A percentile compares a stretch with the other conserved stretches of the same genome.
Conservation (phyloP, 108 stramenopile species). For the Discostella stelligeroides region DNA sequence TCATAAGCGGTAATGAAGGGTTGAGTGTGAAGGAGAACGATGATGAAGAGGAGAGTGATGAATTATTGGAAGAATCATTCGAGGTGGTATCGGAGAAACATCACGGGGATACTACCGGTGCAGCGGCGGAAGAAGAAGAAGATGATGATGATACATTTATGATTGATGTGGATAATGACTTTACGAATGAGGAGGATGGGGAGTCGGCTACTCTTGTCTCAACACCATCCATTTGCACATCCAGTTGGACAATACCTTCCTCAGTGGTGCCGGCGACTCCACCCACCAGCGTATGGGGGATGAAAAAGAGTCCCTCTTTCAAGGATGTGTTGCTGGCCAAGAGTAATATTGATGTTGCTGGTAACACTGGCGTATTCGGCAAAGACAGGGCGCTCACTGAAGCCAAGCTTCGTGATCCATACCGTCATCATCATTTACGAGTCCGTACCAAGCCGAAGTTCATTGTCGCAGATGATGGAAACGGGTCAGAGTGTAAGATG, state of each 20-base stretch:
- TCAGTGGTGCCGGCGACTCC: slow-evolving; percentile 4
- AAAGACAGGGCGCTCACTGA: slow-evolving; percentile 27
- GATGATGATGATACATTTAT: slow-evolving; percentile 19
- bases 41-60: slow-evolving; percentile 13
- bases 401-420: slow-evolving; percentile 41
- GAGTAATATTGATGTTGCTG: slow-evolving; percentile 6
- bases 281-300: slow-evolving; percentile 19
- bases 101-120: background rate
- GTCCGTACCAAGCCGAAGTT: slow-evolving; percentile 51
- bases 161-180: slow-evolving; percentile 29
- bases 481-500: slow-evolving; percentile 7
- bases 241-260: slow-evolving; percentile 39
- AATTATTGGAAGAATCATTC: slow-evolving; percentile 27
- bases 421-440: slow-evolving; percentile 38
- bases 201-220: slow-evolving; percentile 22
- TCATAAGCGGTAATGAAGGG: background rate
- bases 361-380: slow-evolving; percentile 12
- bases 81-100: slow-evolving; percentile 20
- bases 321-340: slow-evolving; percentile 29
- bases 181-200: slow-evolving; percentile 8
- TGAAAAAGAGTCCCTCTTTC: slow-evolving; percentile 37
- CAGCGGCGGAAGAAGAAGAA: too few relatives aligned
- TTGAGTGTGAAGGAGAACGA: background rate
- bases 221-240: slow-evolving; percentile 36
- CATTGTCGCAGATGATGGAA: slow-evolving; percentile 26